Evolutionary conservation across 1,139 yeast genomes (phyloP).

Genomic region (Pneumocystis oryctolagi): DNA sequence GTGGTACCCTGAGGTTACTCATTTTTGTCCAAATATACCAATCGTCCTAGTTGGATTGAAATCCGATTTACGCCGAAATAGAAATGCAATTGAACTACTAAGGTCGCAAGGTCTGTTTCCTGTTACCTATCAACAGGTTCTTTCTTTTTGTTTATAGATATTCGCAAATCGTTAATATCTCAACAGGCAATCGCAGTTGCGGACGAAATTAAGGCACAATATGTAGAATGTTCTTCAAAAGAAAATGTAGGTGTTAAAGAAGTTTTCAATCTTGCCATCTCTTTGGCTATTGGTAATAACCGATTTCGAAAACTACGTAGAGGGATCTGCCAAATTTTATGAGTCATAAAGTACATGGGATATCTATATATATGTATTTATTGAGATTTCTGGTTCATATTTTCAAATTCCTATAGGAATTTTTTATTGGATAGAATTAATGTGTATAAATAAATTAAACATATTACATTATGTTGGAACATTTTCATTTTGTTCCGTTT

Average conservation of each 20-base stretch:
- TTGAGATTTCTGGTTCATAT: not conserved
- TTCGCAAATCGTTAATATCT: slow-evolving; percentile 7
- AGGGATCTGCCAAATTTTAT: slow-evolving; percentile 5
- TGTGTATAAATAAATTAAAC: not conserved
- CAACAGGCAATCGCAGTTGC: slow-evolving; percentile 33
- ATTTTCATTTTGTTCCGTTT: slow-evolving; percentile 1
- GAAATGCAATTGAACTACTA: slow-evolving; percentile 20
- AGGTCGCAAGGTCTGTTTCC: slow-evolving; percentile 27
- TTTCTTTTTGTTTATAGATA: slow-evolving; percentile 11
- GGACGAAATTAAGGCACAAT: slow-evolving; percentile 54
- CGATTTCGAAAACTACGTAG: slow-evolving; percentile 5
- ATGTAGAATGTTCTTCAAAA: slow-evolving; percentile 67
- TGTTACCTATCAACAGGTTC: slow-evolving; percentile 31
- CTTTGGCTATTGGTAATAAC: slow-evolving; percentile 8
- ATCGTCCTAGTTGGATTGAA: slow-evolving; percentile 67
- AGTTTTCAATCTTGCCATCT: slow-evolving; percentile 37
- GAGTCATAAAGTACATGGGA: not conserved
- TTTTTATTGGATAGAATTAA: not conserved
- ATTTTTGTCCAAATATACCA: slow-evolving; percentile 71
- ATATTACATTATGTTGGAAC: slow-evolving; percentile 1
- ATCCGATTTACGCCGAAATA: slow-evolving; percentile 40
- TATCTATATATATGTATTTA: not conserved
- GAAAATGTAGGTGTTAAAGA: slow-evolving; percentile 49
- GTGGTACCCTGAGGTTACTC: slow-evolving; percentile 78
- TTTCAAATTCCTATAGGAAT: not conserved